Evolutionary conservation across 1,284 basidiomycete species (phyloP).

Genomic region (Pascua guehoae): DNA sequence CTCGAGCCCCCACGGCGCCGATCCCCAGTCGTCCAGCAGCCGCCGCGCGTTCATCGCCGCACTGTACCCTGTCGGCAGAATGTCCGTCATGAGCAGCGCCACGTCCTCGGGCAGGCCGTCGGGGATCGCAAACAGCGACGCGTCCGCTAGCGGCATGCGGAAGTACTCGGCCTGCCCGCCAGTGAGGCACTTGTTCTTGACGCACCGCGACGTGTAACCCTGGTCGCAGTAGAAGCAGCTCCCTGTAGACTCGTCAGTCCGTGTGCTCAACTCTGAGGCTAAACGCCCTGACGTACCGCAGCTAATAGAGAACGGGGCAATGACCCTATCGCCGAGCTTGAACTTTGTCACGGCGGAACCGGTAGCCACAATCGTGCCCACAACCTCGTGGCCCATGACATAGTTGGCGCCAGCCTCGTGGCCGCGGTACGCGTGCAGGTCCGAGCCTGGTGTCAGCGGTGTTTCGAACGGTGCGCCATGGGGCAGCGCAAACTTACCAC

Average conservation of each 20-base stretch:
- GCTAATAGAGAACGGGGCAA: constrained; percentile 78
- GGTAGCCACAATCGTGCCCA: constrained; percentile 70
- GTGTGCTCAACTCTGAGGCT: neutral
- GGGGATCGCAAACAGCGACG: constrained; percentile 49
- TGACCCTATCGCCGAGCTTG: constrained; percentile 74
- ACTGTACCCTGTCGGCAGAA: constrained; percentile 51
- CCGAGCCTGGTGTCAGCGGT: constrained; percentile 58
- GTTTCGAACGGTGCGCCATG: neutral
- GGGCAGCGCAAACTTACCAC: constrained; percentile 28
- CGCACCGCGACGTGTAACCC: constrained; percentile 73
- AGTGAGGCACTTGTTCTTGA: constrained; percentile 61
- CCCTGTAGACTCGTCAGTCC: constrained; percentile 20
- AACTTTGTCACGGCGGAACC: constrained; percentile 65
- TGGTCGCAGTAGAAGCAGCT: constrained; percentile 60
- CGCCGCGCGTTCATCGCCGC: constrained; percentile 48
- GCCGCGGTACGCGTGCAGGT: constrained; percentile 74
- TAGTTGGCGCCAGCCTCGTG: constrained; percentile 45
- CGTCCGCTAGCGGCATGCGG: constrained; percentile 60
- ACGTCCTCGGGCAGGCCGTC: constrained; percentile 43
- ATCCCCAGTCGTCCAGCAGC: constrained; percentile 32
- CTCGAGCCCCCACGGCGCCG: constrained; percentile 17
- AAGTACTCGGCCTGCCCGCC: constrained; percentile 87
- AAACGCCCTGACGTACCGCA: constrained; percentile 74
- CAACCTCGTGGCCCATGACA: constrained; percentile 70
- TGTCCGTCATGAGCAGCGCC: constrained; percentile 51